Evolutionary conservation across 345 rosid genomes (phyloP), one percentile per base, ranked within the genome.

Genomic region (Trapa incisa): DNA sequence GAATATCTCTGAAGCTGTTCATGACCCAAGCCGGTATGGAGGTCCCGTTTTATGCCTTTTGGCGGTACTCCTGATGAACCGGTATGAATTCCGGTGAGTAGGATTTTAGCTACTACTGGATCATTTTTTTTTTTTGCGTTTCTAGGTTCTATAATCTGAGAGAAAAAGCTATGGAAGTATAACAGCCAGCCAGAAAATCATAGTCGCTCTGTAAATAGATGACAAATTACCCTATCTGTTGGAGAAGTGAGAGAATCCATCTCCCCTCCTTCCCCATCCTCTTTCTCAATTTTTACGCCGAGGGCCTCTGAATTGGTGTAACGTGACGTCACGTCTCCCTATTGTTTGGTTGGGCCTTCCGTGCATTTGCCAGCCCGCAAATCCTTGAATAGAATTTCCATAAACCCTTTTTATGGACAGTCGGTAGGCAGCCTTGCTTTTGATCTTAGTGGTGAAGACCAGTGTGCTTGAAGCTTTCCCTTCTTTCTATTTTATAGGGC

Each of bases 1-100:
- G 78, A 65, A 13, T 71, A 67, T 50, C 65, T 43, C 39, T 77
- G 50, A 75, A 12, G n/a, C 54, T 48, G 54, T 13, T 5, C 17
- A 1, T 10, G 10, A n/a, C 17, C 54, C 47, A 45, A 12, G 47
- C 12, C 12, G 47, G 1, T 9, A 12, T 45, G 47, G 10, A 1
- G 47, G 47, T 17, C 9, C 16, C 22, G 33, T n/a, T 53, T 53
- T 53, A 15, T 48, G 1, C 54, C 54, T 13, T 22, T 48, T 48
- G 54, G 54, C 54, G n/a, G 54, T n/a, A 13, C 54, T 48, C 17
- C n/a, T 48, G 54, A 15, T 48, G 54, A 48, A 48, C 15, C 17
- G 54, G 12, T n/a, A 2, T 17, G 54, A 48, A 15, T 48, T 48
- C 2, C 1, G 13, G 54, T 48, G 54, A 48, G 54, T 48, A 13